Percentiles rank a stretch among this genome's conserved stretches.
Conservation (phyloP, 75 land plant species). For the Pinus taeda region DNA sequence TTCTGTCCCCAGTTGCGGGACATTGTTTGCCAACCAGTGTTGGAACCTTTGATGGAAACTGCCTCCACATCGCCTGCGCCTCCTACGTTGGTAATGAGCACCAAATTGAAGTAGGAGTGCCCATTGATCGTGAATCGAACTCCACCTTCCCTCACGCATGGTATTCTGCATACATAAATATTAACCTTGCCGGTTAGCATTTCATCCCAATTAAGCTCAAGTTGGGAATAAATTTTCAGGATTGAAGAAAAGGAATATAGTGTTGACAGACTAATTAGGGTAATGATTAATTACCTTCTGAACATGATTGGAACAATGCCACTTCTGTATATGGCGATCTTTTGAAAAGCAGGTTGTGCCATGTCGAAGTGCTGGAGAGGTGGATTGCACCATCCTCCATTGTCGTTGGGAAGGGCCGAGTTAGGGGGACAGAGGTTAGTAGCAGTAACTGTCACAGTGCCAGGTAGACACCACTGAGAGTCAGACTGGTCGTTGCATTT, state of each 20-base stretch:
- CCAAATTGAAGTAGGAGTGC: conserved; percentile 45
- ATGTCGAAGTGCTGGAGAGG: conserved; percentile 10
- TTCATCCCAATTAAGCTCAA: background rate
- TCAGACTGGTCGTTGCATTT: background rate
- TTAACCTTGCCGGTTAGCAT: background rate
- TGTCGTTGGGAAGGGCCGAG: conserved; percentile 1
- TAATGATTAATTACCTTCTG: background rate
- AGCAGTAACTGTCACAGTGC: conserved; percentile 10
- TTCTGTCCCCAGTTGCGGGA: conserved; percentile 86
- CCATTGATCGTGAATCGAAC: background rate
- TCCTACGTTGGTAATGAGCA: conserved; percentile 75
- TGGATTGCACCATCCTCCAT: conserved; percentile 10
- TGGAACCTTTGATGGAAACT: conserved; percentile 66
- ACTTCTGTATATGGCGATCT: conserved; percentile 4
- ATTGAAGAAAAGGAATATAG: background rate
- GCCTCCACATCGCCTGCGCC: conserved; percentile 72
- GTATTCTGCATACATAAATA: background rate
- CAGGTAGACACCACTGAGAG: conserved; percentile 18
- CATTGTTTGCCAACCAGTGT: conserved; percentile 73
- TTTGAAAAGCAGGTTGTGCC: conserved; percentile 5
- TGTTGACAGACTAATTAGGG: background rate
- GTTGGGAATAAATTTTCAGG: too few species aligned
- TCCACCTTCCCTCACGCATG: background rate
- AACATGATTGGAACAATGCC: conserved; percentile 5
- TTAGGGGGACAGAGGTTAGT: conserved; percentile 18